A percentile compares a stretch with the other conserved stretches of the same genome.
These are phyloP conservation scores for Scheffersomyces lignicola DNA, from an alignment of 1,139 yeast species.

Conservation along the genomic window DNA sequence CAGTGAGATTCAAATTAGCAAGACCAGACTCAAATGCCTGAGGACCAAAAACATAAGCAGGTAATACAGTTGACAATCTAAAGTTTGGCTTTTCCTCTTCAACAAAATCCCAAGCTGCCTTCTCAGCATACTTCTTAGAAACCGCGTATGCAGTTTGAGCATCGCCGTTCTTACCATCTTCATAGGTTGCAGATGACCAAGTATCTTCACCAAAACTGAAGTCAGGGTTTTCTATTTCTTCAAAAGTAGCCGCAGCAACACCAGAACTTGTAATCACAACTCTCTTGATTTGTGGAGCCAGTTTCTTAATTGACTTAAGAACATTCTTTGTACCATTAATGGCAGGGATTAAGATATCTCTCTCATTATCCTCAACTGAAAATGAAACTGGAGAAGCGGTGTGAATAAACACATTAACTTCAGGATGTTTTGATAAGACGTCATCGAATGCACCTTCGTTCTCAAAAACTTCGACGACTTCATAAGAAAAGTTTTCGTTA, in stretches of 20 bases:
- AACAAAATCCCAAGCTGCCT: slow-evolving; percentile 46
- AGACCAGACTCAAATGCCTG: slow-evolving; percentile 35
- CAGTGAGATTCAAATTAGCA: slow-evolving; percentile 40
- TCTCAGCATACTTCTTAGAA: slow-evolving; percentile 55
- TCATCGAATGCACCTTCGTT: slow-evolving; percentile 39
- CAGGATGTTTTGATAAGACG: slow-evolving; percentile 44
- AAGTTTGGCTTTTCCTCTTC: slow-evolving; percentile 39
- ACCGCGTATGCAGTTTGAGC: slow-evolving; percentile 43
- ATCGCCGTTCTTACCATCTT: slow-evolving; percentile 22
- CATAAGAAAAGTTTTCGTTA: slow-evolving; percentile 23
- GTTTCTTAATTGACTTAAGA: slow-evolving; percentile 21
- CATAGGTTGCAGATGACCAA: slow-evolving; percentile 29
- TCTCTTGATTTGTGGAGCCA: slow-evolving; percentile 24
- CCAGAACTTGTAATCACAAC: slow-evolving; percentile 28
- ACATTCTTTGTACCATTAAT: slow-evolving; percentile 32
- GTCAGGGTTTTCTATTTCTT: slow-evolving; percentile 15
- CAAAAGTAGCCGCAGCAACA: slow-evolving; percentile 17
- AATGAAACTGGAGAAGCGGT: slow-evolving; percentile 27
- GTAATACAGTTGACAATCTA: slow-evolving; percentile 40
- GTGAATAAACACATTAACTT: slow-evolving; percentile 52
- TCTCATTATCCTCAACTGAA: slow-evolving; percentile 26
- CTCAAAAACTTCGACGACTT: slow-evolving; percentile 32
- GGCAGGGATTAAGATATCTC: slow-evolving; percentile 32
- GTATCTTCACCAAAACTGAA: slow-evolving; percentile 18
- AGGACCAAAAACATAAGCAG: slow-evolving; percentile 49